These are phyloP conservation scores for Rhodotorula sp. DNA, from an alignment of 1,284 basidiomycete genomes.

Conservation along the genomic window DNA sequence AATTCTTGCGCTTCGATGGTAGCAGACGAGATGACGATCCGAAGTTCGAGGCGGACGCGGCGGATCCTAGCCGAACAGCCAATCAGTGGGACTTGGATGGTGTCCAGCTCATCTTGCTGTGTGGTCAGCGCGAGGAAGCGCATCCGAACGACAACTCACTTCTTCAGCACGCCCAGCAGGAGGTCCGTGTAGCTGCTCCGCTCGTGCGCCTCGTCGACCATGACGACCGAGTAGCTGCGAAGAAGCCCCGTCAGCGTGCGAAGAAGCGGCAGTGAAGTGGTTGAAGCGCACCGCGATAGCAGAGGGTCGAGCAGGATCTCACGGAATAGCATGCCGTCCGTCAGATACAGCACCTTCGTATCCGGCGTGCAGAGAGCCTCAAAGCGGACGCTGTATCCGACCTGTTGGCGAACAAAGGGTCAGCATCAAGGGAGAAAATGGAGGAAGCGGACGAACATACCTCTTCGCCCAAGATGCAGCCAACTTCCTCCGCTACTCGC, in stretches of 20 bases:
- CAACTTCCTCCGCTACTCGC: slow-evolving; percentile 48
- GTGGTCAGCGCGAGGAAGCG: too few relatives aligned
- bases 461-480: slow-evolving; percentile 70
- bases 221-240: slow-evolving; percentile 46
- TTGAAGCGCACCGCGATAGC: slow-evolving; percentile 26
- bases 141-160: slow-evolving; percentile 48
- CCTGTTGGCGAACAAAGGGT: slow-evolving; percentile 12
- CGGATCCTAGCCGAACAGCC: slow-evolving; percentile 57
- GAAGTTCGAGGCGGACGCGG: slow-evolving; percentile 78
- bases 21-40: slow-evolving; percentile 90
- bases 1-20: slow-evolving; percentile 89
- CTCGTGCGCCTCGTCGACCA: slow-evolving; percentile 54
- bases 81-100: too few relatives aligned
- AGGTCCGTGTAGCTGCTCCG: slow-evolving; percentile 50
- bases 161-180: slow-evolving; percentile 50
- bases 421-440: background rate
- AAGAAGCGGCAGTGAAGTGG: too few relatives aligned
- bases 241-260: slow-evolving; percentile 6
- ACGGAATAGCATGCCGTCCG: slow-evolving; percentile 46
- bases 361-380: slow-evolving; percentile 46
- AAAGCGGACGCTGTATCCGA: slow-evolving; percentile 52
- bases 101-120: too few relatives aligned
- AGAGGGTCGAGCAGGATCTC: slow-evolving; percentile 43
- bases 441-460: slow-evolving; percentile 52
- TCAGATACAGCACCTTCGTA: slow-evolving; percentile 48